Base-by-base conservation (phyloP, 2,329 filamentous ascomycete species). In the Xenosphaeropsis pyriputrescens region DNA sequence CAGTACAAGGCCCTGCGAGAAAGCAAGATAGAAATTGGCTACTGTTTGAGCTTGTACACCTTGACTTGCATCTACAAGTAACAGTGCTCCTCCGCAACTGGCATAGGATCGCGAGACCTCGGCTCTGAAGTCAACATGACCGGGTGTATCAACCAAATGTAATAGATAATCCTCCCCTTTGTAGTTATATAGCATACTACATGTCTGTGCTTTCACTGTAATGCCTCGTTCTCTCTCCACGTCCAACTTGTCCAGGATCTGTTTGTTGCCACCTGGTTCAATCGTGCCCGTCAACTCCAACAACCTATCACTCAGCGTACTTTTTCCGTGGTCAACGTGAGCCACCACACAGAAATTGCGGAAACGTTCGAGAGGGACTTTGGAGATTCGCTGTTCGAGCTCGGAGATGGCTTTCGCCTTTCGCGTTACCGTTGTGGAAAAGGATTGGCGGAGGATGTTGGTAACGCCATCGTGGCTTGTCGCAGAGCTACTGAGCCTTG, bases 341-440 rank as follows among this genome's bases (percentile, higher is more conserved):
- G 91, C 91, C 37, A 98, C 89, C 52, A 98, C 96, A 61, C 91
- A 98, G 58, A 98, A 98, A 59, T 98, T 98, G 45, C 91, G 80
- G 48, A 76, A 89, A 15, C 83, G 73, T 40, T 81, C 75, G 50
- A 88, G 79, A 2, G 83, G 83, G 39, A 89, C 88, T 5, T 72
- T 75, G 13, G 75, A 66, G 42, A 89, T 86, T 46, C 75, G 70
- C 32, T 59, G 57, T 48, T 75, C 69, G 38, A 75, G 60, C 15
- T 67, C 64, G 19, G 51, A 46, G 17, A 49, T 39, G n/a, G 43
- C 32, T 42, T 58, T 62, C 38, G 49, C 37, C 26, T 45, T 46
- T 40, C 50, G 47, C 22, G 49, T 39, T 47, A 49, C 42, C 12
- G 54, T 47, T 29, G 44, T 48, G n/a, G 45, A 48, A 41, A 57